Evolutionary conservation across 257 asterid species (phyloP), one percentile per base, ranked within the genome.

Genomic region (Verbascum thapsus): DNA sequence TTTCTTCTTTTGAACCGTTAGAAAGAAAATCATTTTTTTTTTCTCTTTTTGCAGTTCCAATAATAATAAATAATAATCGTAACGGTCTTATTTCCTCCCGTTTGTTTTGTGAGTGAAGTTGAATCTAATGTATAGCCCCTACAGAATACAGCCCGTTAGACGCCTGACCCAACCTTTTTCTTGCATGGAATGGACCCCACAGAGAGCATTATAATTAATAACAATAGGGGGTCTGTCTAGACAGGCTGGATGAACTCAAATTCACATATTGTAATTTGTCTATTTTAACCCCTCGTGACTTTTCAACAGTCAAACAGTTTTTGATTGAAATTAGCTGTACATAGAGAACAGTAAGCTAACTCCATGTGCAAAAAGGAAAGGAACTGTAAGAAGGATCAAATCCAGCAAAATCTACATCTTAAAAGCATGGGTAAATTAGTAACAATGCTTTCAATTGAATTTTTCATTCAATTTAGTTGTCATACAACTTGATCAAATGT

Each of bases 31-130:
- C 20, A n/a, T n/a, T n/a, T n/a, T n/a, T n/a, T 8, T 8, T 16
- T 43, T 18, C 30, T 17, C 8, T 66, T 43, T 53, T 58, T 30
- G 53, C 35, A 40, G 8, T 58, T 52, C 50, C 23, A 22, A 26
- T 4, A 26, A 19, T 16, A 22, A n/a, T n/a, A n/a, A n/a, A n/a
- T n/a, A n/a, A n/a, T n/a, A 26, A 26, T 26, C 17, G 23, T 35
- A 76, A 70, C 80, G 76, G 81, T 66, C 50, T 0, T 61, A 56
- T 63, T 71, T 67, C 10, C 64, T 50, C 48, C 79, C 70, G 75
- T 79, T 75, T 15, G 23, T 16, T 61, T 44, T 18, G 17, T 19
- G 59, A 38, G 64, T 56, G 56, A 26, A 47, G 16, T 42, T 71
- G 16, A 16, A 6, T 8, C 10, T n/a, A n/a, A 16, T 23, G 30